These are phyloP conservation scores for Xerocomus nothofagi DNA, from an alignment of 1,284 basidiomycete genomes.

Conservation along the genomic window DNA sequence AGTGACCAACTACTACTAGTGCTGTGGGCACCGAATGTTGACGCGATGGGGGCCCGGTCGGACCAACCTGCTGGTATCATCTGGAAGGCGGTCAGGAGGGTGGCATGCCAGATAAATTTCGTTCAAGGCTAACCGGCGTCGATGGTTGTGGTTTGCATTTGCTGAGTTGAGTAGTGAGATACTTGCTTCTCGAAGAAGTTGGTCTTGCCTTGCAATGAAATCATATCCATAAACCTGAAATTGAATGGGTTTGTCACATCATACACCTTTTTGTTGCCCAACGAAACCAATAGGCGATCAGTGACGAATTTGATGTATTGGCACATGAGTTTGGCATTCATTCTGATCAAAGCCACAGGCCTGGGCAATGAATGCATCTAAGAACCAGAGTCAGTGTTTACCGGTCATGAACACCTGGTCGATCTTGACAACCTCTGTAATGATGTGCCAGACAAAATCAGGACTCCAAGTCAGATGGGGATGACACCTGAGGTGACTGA, in stretches of 20 bases:
- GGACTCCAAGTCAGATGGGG: too few relatives aligned
- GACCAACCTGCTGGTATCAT: too few relatives aligned
- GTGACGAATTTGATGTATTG: slow-evolving; percentile 98
- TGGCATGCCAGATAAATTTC: too few relatives aligned
- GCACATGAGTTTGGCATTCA: slow-evolving; percentile 85
- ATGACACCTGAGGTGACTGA: too few relatives aligned
- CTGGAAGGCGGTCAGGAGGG: too few relatives aligned
- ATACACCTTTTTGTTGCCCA: slow-evolving; percentile 85
- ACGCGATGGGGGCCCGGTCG: too few relatives aligned
- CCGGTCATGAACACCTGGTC: slow-evolving; percentile 74
- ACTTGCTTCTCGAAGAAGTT: slow-evolving; percentile 82
- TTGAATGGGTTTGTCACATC: slow-evolving; percentile 62
- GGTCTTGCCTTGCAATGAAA: slow-evolving; percentile 62
- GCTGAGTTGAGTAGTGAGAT: slow-evolving; percentile 70
- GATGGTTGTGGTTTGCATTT: slow-evolving; percentile 54
- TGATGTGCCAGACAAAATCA: too few relatives aligned
- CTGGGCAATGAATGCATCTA: slow-evolving; percentile 77
- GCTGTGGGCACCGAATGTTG: too few relatives aligned
- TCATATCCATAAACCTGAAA: slow-evolving; percentile 93
- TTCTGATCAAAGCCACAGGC: slow-evolving; percentile 75
- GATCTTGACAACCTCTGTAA: slow-evolving; percentile 83
- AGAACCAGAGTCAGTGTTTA: slow-evolving; percentile 26
- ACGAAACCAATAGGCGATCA: slow-evolving; percentile 82
- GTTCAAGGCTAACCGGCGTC: too few relatives aligned
- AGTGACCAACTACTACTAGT: too few relatives aligned